Base-by-base conservation (phyloP, 345 rosid species). In the Eutrema yunnanense region DNA sequence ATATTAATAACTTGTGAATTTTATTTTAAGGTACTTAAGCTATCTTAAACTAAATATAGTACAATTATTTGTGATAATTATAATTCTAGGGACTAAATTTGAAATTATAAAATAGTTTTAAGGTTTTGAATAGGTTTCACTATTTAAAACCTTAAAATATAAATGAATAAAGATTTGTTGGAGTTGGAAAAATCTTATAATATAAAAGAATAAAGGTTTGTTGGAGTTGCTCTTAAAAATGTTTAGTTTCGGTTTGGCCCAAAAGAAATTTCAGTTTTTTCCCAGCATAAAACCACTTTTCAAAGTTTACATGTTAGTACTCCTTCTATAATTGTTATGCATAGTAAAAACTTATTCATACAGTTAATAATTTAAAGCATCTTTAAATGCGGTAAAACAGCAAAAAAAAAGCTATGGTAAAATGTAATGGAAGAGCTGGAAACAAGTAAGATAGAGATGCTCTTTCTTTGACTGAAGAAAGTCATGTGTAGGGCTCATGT, bases 361-460 rank as follows among this genome's bases (percentile, higher is more conserved):
- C 41, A 2, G 12, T 27, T 56, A 2, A 14, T 38, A 47, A 4
- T 38, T 42, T 19, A 1, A 40, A 66, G 13, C 42, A 66, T 32
- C 9, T 50, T 30, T 5, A 48, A 48, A 19, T 51, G 32, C 57
- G 44, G 72, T 58, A 50, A 43, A 32, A 11, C 6, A 40, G 26
- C 8, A 64, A 14, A 9, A 7, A 13, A 29, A 74, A 50, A 34
- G 38, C 60, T 16, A 55, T 16, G 48, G 33, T 47, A 30, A 32
- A 72, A 48, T 40, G 61, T 32, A 58, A 59, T 58, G 67, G 72
- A 42, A 51, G 53, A 60, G 69, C 56, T 67, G 73, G 67, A 74
- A 33, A 51, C 62, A 53, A 38, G 58, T 44, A 36, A 66, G 8
- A 62, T 29, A 53, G 58, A 69, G 64, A 68, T 62, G 58, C 27